phyloP scores from a whole-genome alignment of 2,329 filamentous ascomycete species.

The Zymoseptoria brevis region DNA sequence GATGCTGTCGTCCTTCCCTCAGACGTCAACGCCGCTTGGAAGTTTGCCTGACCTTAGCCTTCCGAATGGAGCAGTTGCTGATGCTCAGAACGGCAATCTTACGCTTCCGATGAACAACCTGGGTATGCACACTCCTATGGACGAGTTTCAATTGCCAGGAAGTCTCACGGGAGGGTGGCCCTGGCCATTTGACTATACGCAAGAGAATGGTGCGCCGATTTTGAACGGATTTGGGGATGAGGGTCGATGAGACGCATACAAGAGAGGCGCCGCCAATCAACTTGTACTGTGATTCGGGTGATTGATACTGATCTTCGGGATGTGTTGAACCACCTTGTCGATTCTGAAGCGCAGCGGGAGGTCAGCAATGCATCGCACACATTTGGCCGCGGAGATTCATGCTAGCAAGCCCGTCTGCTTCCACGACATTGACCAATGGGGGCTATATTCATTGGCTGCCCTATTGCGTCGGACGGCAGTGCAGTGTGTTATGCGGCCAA shows the following conservation, averaged over 20 bases:
- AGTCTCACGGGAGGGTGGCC: slow-evolving; percentile 37
- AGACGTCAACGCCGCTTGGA: neutral
- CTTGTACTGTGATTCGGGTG: no score
- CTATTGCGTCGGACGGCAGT: no score
- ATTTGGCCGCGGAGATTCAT: no score
- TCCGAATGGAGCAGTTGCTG: neutral
- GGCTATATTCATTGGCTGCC: no score
- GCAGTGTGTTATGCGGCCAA: no score
- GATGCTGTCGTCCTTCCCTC: slow-evolving; percentile 12
- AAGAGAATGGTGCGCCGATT: slow-evolving; percentile 7
- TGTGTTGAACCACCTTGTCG: no score
- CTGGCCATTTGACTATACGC: slow-evolving; percentile 27
- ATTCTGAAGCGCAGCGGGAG: no score
- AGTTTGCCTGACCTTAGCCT: neutral
- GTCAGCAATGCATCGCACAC: no score
- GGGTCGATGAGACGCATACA: neutral
- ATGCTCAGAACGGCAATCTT: neutral
- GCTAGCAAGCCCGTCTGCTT: no score
- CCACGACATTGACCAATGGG: no score
- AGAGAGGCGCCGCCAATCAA: neutral
- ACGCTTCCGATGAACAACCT: slow-evolving; percentile 7
- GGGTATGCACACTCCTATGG: slow-evolving; percentile 16
- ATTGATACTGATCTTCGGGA: no score
- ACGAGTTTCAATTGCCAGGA: slow-evolving; percentile 34
- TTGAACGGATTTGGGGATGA: slow-evolving; percentile 6